Base-by-base conservation (phyloP, 108 stramenopile species). In the Bacterosira constricta region DNA sequence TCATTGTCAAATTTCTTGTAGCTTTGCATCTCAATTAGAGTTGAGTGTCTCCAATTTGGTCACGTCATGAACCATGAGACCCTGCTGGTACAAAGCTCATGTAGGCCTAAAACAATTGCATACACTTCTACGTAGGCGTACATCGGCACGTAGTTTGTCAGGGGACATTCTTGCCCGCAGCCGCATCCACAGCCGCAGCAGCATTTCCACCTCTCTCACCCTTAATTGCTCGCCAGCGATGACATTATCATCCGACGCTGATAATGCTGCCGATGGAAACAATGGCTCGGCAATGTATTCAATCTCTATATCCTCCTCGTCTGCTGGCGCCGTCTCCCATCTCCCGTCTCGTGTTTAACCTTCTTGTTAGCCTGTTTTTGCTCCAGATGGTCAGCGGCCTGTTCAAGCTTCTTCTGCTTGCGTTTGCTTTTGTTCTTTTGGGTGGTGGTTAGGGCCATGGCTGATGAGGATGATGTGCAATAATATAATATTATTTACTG, bases 371-470 rank as follows among this genome's bases (percentile, higher is more conserved):
- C 26, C 25, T 46, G n/a, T 54, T 55, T 58, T 36, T 47, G 53
- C 27, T 46, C 47, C 12, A 68, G 25, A 36, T 57, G 59, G 25
- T 79, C 71, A 32, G 69, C 55, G 12, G 66, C 51, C 7, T 66
- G 74, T 47, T 76, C 60, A 25, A 54, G 72, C 76, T 95, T 95
- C 69, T 92, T 91, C 73, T 89, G 88, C 45, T 90, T 87, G 29
- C 92, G 88, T 75, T 93, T 90, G 41, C 88, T 86, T 32, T 80
- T 78, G 65, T 93, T 93, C 37, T 79, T 75, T 65, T 93, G 89
- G 11, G 92, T 88, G 25, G 88, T 83, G 13, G 87, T 86, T 10
- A 90, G 78, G 23, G 75, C 87, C 88, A 86, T 88, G 58, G 66
- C 55, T 23, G 23, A 26, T 54, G 53, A 61, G n/a, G n/a, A n/a